Percentiles rank a stretch among this genome's conserved stretches.
These are phyloP conservation scores for Rhodamnia argentea DNA, from an alignment of 345 rosid genomes.

Conservation along the genomic window DNA sequence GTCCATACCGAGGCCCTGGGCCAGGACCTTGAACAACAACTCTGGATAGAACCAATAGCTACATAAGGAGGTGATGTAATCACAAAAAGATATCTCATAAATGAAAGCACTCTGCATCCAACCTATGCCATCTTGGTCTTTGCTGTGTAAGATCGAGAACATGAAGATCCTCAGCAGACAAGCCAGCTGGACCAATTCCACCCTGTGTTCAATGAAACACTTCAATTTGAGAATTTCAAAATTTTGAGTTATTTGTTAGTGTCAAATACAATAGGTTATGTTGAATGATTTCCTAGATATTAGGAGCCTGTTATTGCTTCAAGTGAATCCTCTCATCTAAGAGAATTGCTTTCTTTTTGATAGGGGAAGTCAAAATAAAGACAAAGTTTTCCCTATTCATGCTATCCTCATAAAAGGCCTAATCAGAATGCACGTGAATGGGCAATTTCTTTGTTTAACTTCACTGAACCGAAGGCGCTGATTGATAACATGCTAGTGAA, in stretches of 20 bases:
- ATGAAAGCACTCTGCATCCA: constrained; percentile 1
- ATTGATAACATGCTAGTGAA: background rate
- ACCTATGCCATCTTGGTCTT: constrained; percentile 99
- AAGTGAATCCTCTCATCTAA: background rate
- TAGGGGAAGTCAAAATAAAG: background rate
- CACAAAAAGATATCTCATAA: background rate
- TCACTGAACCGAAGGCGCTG: background rate
- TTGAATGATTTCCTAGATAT: background rate
- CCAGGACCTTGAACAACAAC: constrained; percentile 99
- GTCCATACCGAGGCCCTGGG: constrained; percentile 99
- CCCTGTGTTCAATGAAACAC: constrained; percentile 39
- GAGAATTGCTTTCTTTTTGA: background rate
- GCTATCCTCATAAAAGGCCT: background rate
- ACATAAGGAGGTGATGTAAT: background rate
- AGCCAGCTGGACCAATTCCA: constrained; percentile 99
- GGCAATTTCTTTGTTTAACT: background rate
- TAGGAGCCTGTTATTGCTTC: background rate
- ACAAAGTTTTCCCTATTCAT: background rate
- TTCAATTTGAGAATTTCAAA: background rate
- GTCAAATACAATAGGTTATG: background rate
- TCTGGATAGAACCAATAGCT: constrained; percentile 27
- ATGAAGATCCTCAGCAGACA: constrained; percentile 99
- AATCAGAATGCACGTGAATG: background rate
- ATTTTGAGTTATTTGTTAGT: background rate
- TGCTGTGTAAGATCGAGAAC: constrained; percentile 97